phyloP scores from a whole-genome alignment of 768 basidiomycete genomes.

The Termitomyces sp. region DNA sequence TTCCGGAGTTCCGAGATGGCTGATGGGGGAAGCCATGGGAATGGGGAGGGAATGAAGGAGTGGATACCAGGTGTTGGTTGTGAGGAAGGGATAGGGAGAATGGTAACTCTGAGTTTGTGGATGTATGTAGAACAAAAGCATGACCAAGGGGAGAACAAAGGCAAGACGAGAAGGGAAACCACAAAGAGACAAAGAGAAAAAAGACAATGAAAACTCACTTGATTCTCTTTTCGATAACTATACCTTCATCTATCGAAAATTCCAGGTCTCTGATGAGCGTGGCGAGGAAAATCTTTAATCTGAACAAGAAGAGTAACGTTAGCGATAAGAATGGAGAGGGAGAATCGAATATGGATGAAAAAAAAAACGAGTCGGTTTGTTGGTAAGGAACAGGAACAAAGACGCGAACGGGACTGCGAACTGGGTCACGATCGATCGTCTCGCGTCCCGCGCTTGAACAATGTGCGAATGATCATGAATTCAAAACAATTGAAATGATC shows the following conservation, averaged over 20 bases:
- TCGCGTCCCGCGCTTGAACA: not conserved
- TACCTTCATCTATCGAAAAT: not conserved
- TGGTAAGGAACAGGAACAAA: not conserved
- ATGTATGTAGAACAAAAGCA: not conserved
- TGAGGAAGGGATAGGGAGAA: not conserved
- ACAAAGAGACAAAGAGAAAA: not conserved
- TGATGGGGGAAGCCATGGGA: slow-evolving; percentile 1
- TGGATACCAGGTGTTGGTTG: slow-evolving; percentile 16
- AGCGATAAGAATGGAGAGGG: not conserved
- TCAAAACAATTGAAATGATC: not conserved
- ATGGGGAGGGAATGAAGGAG: slow-evolving; percentile 15
- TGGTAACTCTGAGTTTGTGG: not conserved
- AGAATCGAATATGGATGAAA: not conserved
- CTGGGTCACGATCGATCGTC: not conserved
- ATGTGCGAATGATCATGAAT: not conserved
- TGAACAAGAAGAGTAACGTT: not conserved
- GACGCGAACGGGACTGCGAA: not conserved
- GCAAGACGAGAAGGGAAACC: not conserved
- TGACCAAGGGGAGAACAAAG: not conserved
- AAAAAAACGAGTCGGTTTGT: not conserved
- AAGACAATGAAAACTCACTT: not conserved
- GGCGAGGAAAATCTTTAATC: not conserved
- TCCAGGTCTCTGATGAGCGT: not conserved
- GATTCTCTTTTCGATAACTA: not conserved
- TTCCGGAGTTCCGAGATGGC: slow-evolving; percentile 2